Conservation (phyloP, 2,329 filamentous ascomycete species). For the Polychaeton citri region DNA sequence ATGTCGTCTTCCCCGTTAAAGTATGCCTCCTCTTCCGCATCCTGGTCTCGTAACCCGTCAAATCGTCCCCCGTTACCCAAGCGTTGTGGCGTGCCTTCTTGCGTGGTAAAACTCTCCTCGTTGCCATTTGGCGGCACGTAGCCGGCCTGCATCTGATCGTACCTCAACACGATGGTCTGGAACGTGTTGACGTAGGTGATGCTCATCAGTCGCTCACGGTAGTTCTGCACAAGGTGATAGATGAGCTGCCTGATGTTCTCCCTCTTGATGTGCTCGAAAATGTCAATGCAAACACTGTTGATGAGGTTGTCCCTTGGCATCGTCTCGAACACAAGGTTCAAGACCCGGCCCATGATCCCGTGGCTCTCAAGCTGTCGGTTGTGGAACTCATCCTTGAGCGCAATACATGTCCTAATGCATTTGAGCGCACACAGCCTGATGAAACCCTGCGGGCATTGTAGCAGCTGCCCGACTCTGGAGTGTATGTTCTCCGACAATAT, state of each 20-base stretch:
- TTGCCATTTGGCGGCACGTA: conserved; percentile 33
- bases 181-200: conserved; percentile 83
- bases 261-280: conserved; percentile 77
- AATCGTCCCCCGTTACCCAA: conserved; percentile 43
- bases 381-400: conserved; percentile 83
- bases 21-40: conserved; percentile 80
- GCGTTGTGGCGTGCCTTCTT: conserved; percentile 41
- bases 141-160: conserved; percentile 57
- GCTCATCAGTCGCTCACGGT: conserved; percentile 60
- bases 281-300: conserved; percentile 83
- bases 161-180: conserved; percentile 57
- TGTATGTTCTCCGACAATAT: conserved; percentile 69
- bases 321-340: conserved; percentile 71
- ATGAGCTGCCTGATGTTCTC: conserved; percentile 72
- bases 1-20: conserved; percentile 84
- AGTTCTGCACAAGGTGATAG: conserved; percentile 70
- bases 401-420: conserved; percentile 79
- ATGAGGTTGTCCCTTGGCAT: conserved; percentile 88
- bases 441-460: conserved; percentile 78
- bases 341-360: conserved; percentile 67
- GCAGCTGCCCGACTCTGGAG: conserved; percentile 66
- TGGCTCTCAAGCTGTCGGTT: conserved; percentile 72
- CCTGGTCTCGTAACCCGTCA: conserved; percentile 65
- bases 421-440: conserved; percentile 83
- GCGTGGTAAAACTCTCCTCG: conserved; percentile 55